Base-by-base conservation (phyloP, 2,329 filamentous ascomycete species). In the Purpureocillium takamizusanense region DNA sequence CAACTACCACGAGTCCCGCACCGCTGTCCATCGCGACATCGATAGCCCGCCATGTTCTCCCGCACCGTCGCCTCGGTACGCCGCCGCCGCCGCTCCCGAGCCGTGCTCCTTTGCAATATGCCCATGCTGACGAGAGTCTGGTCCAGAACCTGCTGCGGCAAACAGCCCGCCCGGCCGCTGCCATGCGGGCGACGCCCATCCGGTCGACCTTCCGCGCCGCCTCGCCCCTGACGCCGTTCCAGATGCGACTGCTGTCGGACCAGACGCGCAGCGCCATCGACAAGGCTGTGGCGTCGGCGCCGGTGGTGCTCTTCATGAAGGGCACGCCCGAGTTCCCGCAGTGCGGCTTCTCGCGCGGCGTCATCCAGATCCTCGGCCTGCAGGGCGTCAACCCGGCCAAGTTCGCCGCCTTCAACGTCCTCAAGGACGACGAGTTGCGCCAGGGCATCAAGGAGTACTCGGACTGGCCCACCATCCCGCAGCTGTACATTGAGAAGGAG, bases 241-340 rank as follows among this genome's bases (percentile, higher is more conserved):
- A 71, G 45, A 64, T 73, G 42, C 83, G 88, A 41, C 73, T 86
- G 31, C 76, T 98, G 35, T 95, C 90, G 25, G 76, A 81, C 51
- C 76, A 87, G 56, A 92, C 86, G 10, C 79, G 76, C 45, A 65
- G 78, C 30, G 88, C 89, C 18, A 98, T 98, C 53, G 86, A 95
- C 62, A 86, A 88, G 61, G 90, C 90, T 25, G 82, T 98, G 13
- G 72, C 68, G 17, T 89, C 88, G 1, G 84, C 89, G 0, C 90
- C 90, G 2, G 90, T 98, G 0, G 92, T 98, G 1, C 74, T 98
- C 41, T 98, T 98, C 72, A 98, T 98, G 92, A 98, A 98, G 71
- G 92, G 92, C 42, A 97, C 92, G 1, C 92, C 92, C 42, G 89
- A 95, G 67, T 86, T 79, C 44, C 92, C 92, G 15, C 89, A 95